Evolutionary conservation across 805 yeast species (phyloP), one percentile per base, ranked within the genome.

Genomic region (Kuraishia ogatae): DNA sequence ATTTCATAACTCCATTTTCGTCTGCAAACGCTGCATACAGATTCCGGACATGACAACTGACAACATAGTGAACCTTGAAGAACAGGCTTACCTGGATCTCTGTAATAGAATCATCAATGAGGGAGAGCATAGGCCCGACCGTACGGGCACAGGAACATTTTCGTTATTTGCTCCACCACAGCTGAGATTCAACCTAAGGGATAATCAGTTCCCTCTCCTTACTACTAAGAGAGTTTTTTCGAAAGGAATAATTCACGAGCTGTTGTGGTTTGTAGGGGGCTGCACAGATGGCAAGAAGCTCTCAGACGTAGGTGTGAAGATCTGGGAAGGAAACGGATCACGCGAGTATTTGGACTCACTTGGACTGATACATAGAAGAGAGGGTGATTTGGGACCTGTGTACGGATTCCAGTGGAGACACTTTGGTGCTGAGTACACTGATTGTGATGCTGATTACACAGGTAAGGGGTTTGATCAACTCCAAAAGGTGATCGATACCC

Each of bases 371-470:
- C 76, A 87, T 57, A 83, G 97, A 66, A 76, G 91, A 57, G 97
- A 83, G 63, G 98, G 98, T 55, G 99, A 94, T 71, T 71, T 94
- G 62, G 99, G 99, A 1, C 99, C 99, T 1, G 97, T 94, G 2
- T 94, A 94, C 68, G 99, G 99, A 0, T 94, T 94, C 73, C 99
- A 94, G 71, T 94, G 99, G 99, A 83, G 99, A 64, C 99, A 94
- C 71, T 94, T 94, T 69, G 99, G 99, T 50, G 99, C 99, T 4
- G 83, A 88, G 61, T 94, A 94, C 68, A 75, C 65, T 35, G 91
- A 90, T 54, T 89, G 97, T 65, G 91, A 93, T 57, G 78, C 92
- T 2, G 96, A 94, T 66, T 94, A 94, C 66, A 66, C 86, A 0
- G 93, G 91, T 2, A 77, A 89, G 67, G 99, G 99, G 13, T 85